Percentiles rank a stretch among this genome's conserved stretches.
Conservation (phyloP, 495 filamentous ascomycete genomes). For the Hypomontagnella submonticulosa region DNA sequence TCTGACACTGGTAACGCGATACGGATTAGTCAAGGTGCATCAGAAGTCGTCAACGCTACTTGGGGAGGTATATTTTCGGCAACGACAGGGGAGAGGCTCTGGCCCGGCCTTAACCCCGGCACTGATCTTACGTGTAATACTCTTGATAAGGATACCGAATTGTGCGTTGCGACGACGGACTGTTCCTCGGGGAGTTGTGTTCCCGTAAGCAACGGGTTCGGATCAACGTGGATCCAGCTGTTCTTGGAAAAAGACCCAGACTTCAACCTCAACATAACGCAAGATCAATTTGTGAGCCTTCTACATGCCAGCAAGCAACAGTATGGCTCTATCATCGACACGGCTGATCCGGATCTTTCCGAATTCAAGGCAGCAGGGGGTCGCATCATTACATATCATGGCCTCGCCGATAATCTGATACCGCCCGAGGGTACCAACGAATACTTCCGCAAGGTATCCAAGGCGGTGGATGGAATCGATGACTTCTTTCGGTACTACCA, state of each 20-base stretch:
- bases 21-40: conserved; percentile 31
- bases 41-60: conserved; percentile 40
- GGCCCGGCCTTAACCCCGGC: conserved; percentile 38
- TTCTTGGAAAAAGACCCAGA: conserved; percentile 35
- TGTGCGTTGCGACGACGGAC: conserved; percentile 24
- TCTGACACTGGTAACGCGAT: background rate
- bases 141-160: background rate
- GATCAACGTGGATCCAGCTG: conserved; percentile 20
- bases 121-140: conserved; percentile 22
- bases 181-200: conserved; percentile 23
- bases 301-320: conserved; percentile 41
- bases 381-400: conserved; percentile 59
- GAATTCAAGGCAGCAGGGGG: conserved; percentile 50
- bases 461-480: background rate
- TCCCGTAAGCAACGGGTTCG: conserved; percentile 7
- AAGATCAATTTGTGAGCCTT: conserved; percentile 40
- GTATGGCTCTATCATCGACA: conserved; percentile 49
- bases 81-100: conserved; percentile 17
- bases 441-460: conserved; percentile 24
- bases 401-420: conserved; percentile 33
- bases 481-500: conserved; percentile 33
- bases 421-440: conserved; percentile 7
- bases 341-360: conserved; percentile 54
- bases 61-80: conserved; percentile 37
- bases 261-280: conserved; percentile 31